Evolutionary conservation across 495 filamentous ascomycete genomes (phyloP), one percentile per base, ranked within the genome.

Genomic region (Penicillium robsamsonii): DNA sequence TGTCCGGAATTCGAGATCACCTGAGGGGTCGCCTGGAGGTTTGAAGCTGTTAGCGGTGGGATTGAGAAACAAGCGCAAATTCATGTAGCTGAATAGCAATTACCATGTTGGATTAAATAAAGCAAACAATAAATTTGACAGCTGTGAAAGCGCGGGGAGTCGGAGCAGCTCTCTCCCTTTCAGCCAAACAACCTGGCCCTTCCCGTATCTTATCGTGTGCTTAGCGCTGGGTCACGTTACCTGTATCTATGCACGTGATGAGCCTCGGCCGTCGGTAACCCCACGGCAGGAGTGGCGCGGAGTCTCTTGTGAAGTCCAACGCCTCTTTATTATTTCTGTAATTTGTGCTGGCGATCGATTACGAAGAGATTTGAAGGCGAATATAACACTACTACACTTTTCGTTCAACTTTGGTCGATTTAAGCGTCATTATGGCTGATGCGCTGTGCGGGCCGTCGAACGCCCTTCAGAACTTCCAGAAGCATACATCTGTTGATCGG

Each of bases 1-100:
- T 98, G 94, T 68, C 90, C 88, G 57, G 90, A 90, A 73, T 92
- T 93, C 40, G 90, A 85, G 68, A 92, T 92, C 60, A 91, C 84
- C 81, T 95, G 90, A 65, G 74, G 67, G 62, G 74, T 67, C 58
- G 90, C 87, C 87, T 90, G 58, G 15, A 54, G 30, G 55, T 46
- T 59, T 57, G 29, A 35, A 48, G 53, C 2, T 46, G 57, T 71
- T 49, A 72, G 65, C 50, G 41, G 48, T 15, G 10, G 2, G 6
- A 45, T 30, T 25, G 43, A 29, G 20, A 41, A 15, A 13, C 4
- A 50, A 20, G 35, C 18, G 17, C 10, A 50, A 48, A 31, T 35
- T n/a, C 12, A 30, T 37, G 18, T 18, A 43, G 35, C 44, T 20
- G 29, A 25, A 30, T 20, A 47, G 1, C 48, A 10, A 54, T 43